These are phyloP conservation scores for Cyphellophora attinorum DNA, from an alignment of 2,329 filamentous ascomycete species.

Conservation along the genomic window DNA sequence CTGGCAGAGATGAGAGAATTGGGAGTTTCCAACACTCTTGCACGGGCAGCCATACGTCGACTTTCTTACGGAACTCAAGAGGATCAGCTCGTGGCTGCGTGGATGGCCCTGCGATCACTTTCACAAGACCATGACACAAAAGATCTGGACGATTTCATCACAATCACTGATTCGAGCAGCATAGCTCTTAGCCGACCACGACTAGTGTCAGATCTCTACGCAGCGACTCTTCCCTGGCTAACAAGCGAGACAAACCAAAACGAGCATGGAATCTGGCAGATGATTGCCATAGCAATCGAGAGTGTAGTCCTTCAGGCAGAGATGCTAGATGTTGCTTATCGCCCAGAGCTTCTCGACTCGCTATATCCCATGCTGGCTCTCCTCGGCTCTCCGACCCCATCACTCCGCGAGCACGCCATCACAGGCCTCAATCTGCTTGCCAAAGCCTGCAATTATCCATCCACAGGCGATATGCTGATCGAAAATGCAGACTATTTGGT, in stretches of 20 bases:
- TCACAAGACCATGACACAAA: conserved; percentile 31
- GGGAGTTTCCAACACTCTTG: conserved; percentile 40
- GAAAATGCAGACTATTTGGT: conserved; percentile 94
- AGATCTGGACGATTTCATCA: conserved; percentile 57
- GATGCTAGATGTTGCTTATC: conserved; percentile 58
- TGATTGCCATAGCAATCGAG: conserved; percentile 73
- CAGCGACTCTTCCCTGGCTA: conserved; percentile 29
- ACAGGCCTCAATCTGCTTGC: conserved; percentile 75
- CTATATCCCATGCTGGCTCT: conserved; percentile 88
- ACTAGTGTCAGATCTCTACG: conserved; percentile 36
- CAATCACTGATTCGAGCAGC: conserved; percentile 29
- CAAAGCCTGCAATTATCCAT: conserved; percentile 60
- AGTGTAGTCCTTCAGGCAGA: conserved; percentile 66
- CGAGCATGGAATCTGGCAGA: conserved; percentile 53
- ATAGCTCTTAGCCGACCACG: conserved; percentile 13
- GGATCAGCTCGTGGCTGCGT: conserved; percentile 61
- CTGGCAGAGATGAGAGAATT: conserved; percentile 46
- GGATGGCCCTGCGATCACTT: conserved; percentile 67
- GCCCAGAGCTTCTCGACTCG: conserved; percentile 78
- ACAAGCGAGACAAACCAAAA: conserved; percentile 24
- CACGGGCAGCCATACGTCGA: conserved; percentile 55
- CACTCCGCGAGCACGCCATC: conserved; percentile 72
- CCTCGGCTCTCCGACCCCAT: conserved; percentile 59
- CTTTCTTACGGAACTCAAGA: conserved; percentile 49
- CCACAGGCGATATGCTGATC: conserved; percentile 69